phyloP scores from a whole-genome alignment of 2,329 filamentous ascomycete species.

The Botrytis galanthina region DNA sequence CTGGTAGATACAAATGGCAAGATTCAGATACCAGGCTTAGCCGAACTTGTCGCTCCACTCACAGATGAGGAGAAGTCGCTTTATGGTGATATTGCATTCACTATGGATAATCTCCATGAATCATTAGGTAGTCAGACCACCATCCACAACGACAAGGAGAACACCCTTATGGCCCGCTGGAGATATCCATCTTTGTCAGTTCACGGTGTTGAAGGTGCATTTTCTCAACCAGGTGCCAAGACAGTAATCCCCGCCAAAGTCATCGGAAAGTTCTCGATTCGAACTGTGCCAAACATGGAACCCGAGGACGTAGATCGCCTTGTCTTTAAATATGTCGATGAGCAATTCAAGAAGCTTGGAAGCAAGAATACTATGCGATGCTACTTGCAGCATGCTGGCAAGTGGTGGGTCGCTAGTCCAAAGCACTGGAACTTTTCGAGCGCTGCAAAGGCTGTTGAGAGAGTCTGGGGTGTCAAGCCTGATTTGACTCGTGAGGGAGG shows the following conservation, averaged over 20 bases:
- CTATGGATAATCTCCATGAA: slow-evolving; percentile 93
- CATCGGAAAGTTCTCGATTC: slow-evolving; percentile 96
- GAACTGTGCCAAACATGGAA: slow-evolving; percentile 97
- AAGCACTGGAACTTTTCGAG: slow-evolving; percentile 99
- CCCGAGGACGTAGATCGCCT: slow-evolving; percentile 81
- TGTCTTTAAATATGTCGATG: slow-evolving; percentile 80
- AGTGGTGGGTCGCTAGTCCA: slow-evolving; percentile 98
- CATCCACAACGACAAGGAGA: slow-evolving; percentile 85
- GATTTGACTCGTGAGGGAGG: slow-evolving; percentile 96
- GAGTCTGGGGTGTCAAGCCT: slow-evolving; percentile 89
- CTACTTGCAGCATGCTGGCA: slow-evolving; percentile 82
- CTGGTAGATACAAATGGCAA: slow-evolving; percentile 88
- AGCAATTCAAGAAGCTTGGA: slow-evolving; percentile 79
- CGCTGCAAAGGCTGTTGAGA: slow-evolving; percentile 91
- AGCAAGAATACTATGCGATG: slow-evolving; percentile 91
- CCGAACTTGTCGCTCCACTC: slow-evolving; percentile 86
- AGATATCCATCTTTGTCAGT: slow-evolving; percentile 89
- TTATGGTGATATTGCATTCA: slow-evolving; percentile 90
- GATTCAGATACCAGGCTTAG: slow-evolving; percentile 91
- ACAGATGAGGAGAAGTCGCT: slow-evolving; percentile 81
- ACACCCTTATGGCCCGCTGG: slow-evolving; percentile 94
- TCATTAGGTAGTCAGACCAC: slow-evolving; percentile 85
- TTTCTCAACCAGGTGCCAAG: slow-evolving; percentile 90
- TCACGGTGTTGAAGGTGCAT: slow-evolving; percentile 93
- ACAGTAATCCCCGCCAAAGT: slow-evolving; percentile 99